Percentiles rank a stretch among this genome's conserved stretches.
phyloP scores from a whole-genome alignment of 768 basidiomycete genomes.

The Leucocoprinus leucothites region DNA sequence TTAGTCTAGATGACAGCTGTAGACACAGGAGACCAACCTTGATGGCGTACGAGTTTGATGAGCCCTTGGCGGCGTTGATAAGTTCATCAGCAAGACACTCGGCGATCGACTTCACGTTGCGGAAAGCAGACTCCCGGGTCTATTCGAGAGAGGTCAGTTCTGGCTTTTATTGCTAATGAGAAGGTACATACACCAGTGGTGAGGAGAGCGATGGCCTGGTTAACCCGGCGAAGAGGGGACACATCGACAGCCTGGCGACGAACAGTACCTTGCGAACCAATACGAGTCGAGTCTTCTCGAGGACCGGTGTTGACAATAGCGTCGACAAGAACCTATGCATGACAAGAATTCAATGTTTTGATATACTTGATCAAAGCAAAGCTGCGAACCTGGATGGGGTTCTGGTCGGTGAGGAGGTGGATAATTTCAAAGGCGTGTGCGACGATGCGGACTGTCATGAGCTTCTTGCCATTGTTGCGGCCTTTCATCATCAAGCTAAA shows the following conservation, averaged over 20 bases:
- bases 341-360: not conserved
- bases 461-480: constrained; percentile 99
- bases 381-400: constrained; percentile 88
- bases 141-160: constrained; percentile 26
- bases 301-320: constrained; percentile 99
- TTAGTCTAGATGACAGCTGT: not conserved
- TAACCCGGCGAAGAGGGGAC: constrained; percentile 95
- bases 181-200: constrained; percentile 82
- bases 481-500: constrained; percentile 99
- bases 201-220: constrained; percentile 93
- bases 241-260: constrained; percentile 99
- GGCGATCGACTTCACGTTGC: constrained; percentile 98
- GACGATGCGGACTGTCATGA: constrained; percentile 98
- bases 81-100: constrained; percentile 99
- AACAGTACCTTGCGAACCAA: constrained; percentile 99
- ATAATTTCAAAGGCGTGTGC: constrained; percentile 99
- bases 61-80: constrained; percentile 99
- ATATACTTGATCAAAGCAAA: not conserved
- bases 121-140: constrained; percentile 99
- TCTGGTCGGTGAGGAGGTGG: constrained; percentile 99
- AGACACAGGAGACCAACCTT: constrained; percentile 54
- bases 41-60: constrained; percentile 99
- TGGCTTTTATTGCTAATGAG: not conserved
- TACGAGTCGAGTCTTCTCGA: constrained; percentile 99
- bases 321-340: constrained; percentile 81